Percentiles rank a stretch among this genome's conserved stretches.
Evolutionary conservation across 495 filamentous ascomycete genomes (phyloP).

Genomic region (Penicillium samsonianum): DNA sequence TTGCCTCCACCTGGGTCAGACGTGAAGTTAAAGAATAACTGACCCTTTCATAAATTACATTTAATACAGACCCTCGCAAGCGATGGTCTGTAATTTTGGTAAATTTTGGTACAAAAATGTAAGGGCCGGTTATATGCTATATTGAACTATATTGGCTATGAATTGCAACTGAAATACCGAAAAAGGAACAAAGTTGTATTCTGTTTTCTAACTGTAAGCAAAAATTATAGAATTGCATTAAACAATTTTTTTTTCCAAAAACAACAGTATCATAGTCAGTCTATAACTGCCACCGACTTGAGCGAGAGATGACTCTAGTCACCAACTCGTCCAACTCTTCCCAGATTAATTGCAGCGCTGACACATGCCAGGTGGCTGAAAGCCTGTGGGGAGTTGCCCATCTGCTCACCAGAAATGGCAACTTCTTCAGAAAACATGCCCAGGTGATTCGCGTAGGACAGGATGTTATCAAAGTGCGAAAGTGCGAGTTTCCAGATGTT

Average conservation of each 20-base stretch:
- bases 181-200: background rate
- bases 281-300: background rate
- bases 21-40: too few relatives aligned
- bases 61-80: too few relatives aligned
- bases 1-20: background rate
- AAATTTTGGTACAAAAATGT: too few relatives aligned
- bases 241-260: too few relatives aligned
- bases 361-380: constrained; percentile 73
- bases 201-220: background rate
- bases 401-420: constrained; percentile 66
- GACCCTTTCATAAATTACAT: too few relatives aligned
- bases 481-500: constrained; percentile 63
- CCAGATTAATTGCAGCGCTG: constrained; percentile 71
- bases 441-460: constrained; percentile 70
- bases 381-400: constrained; percentile 73
- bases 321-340: constrained; percentile 30
- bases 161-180: background rate
- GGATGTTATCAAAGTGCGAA: constrained; percentile 71
- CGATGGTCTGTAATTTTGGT: too few relatives aligned
- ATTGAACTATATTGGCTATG: too few relatives aligned
- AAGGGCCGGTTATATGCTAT: too few relatives aligned
- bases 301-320: background rate
- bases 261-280: constrained; percentile 6
- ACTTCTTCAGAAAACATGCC: constrained; percentile 79
- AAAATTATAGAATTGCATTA: background rate